Base-by-base conservation (phyloP, 139 green algal species). In the Chlorokybus atmophyticus region DNA sequence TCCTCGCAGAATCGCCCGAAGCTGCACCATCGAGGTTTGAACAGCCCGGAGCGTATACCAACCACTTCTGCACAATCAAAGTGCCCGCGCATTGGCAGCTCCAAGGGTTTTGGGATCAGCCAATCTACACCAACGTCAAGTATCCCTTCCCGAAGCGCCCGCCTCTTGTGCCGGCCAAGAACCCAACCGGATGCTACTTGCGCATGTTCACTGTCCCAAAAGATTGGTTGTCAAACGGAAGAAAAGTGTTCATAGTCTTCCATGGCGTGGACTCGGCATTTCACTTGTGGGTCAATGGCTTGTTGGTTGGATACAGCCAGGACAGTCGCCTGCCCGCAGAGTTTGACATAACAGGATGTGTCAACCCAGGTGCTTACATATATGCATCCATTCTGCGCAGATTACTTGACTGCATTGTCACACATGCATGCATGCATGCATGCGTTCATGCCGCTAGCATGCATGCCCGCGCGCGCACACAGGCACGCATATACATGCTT, bases 81-180 rank as follows among this genome's bases (percentile, higher is more conserved):
- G 85, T 96, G 19, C 90, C 90, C 0, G 59, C 69, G 42, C 93
- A 87, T 57, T 93, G 85, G 83, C 85, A 97, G 69, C 81, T 73
- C 38, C 58, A 85, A 39, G 35, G 35, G 10, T 21, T 44, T 24
- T 70, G 79, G 40, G 83, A 87, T 31, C 75, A 50, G 3, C 90
- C 90, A 10, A 90, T 93, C 63, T 97, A 97, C 70, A 90, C 85
- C 21, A 97, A 97, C 64, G 86, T 93, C 30, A 54, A 80, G 2
- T 97, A 97, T 70, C 87, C 90, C 19, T 93, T 94, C 39, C 81
- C 82, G 5, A 50, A 93, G 3, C 70, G 84, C 51, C 86, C 90
- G 4, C 90, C 90, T 3, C 80, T 71, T 42, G 85, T 93, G 23
- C 85, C 84, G 0, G 53, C 70, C 3, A 71, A 79, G 29, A 97